These are phyloP conservation scores for Trichosporon ovoides DNA, from an alignment of 1,284 basidiomycete genomes.

Conservation along the genomic window DNA sequence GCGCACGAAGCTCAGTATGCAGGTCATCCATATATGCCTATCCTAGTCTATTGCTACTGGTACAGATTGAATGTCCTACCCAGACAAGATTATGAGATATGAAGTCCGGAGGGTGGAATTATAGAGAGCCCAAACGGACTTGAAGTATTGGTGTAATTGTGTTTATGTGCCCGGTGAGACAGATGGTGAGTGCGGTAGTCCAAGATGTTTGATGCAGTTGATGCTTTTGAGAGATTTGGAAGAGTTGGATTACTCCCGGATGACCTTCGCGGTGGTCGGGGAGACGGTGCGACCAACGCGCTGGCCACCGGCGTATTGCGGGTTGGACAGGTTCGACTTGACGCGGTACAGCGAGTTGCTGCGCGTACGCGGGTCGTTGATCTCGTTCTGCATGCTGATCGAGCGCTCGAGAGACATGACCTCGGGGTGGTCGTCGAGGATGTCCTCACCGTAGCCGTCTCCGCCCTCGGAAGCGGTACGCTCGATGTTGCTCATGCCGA, in stretches of 20 bases:
- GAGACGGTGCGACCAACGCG: neutral
- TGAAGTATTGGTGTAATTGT: too few species aligned
- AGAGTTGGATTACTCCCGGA: neutral
- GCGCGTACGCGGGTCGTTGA: slow-evolving; percentile 4
- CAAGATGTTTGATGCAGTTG: too few species aligned
- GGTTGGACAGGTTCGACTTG: neutral
- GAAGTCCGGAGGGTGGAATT: too few species aligned
- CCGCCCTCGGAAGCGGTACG: neutral
- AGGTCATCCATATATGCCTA: too few species aligned
- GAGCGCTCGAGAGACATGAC: slow-evolving; percentile 20
- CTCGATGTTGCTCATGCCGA: neutral
- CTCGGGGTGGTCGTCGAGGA: slow-evolving; percentile 14
- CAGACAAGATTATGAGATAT: too few species aligned
- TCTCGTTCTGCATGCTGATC: slow-evolving; percentile 20
- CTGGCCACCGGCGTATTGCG: neutral
- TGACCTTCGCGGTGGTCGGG: neutral
- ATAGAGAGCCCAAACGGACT: too few species aligned
- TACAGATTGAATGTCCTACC: too few species aligned
- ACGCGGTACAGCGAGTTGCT: slow-evolving; percentile 6
- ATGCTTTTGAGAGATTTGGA: too few species aligned
- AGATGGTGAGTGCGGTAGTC: too few species aligned
- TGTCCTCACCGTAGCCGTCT: slow-evolving; percentile 13
- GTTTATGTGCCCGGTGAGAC: too few species aligned
- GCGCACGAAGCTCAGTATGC: too few species aligned
- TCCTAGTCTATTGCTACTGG: too few species aligned